Evolutionary conservation across 73 alveolate genomes (phyloP).

Genomic region (Stentor roeselii): DNA sequence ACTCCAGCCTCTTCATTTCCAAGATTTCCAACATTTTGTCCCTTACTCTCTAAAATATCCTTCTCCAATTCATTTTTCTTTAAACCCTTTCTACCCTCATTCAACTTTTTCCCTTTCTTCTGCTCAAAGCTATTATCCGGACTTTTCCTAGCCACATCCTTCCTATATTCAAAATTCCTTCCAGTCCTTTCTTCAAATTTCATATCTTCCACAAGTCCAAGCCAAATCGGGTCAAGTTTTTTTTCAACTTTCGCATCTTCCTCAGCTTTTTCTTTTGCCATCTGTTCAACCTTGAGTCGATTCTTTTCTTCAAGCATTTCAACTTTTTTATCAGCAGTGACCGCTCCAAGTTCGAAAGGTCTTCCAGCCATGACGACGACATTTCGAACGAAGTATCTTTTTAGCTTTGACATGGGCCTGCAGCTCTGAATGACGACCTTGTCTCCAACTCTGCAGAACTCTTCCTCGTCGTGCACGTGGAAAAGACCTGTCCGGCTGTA

Average conservation of each 20-base stretch:
- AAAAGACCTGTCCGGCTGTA: not conserved
- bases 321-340: not conserved
- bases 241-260: not conserved
- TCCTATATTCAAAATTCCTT: not conserved
- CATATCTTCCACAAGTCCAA: no score
- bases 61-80: no score
- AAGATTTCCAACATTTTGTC: no score
- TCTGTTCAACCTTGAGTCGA: no score
- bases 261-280: not conserved
- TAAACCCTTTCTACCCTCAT: not conserved
- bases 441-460: constrained; percentile 61
- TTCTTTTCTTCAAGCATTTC: no score
- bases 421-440: constrained; percentile 54
- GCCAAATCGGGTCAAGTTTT: no score
- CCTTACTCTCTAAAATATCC: no score
- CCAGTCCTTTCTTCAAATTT: not conserved
- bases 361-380: constrained; percentile 54
- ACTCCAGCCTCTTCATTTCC: not conserved
- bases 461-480: constrained; percentile 66
- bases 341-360: not conserved
- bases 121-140: not conserved
- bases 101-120: no score
- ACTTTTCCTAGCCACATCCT: not conserved
- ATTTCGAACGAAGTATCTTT: constrained; percentile 44
- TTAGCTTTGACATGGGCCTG: constrained; percentile 36